Conservation (phyloP, 1,139 yeast genomes). For the Magnusiomyces suaveolens region DNA sequence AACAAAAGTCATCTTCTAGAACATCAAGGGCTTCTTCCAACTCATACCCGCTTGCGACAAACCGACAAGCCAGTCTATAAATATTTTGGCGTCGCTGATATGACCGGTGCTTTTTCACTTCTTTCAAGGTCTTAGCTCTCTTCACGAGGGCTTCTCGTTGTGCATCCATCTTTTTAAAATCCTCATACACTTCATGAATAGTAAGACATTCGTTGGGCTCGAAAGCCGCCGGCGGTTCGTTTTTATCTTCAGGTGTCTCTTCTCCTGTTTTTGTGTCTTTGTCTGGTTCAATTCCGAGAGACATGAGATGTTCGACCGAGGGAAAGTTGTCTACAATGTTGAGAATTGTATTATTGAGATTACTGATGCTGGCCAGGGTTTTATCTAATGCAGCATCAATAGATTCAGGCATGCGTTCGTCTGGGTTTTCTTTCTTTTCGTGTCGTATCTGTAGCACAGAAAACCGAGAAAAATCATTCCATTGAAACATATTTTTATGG, state of each 20-base stretch:
- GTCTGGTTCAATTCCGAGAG: background rate
- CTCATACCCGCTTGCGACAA: background rate
- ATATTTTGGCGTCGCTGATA: constrained; percentile 4
- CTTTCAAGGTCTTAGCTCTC: background rate
- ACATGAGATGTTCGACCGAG: background rate
- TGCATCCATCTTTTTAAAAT: background rate
- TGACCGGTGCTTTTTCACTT: background rate
- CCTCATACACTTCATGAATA: background rate
- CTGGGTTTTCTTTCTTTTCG: background rate
- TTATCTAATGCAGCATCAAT: background rate
- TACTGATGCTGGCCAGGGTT: background rate
- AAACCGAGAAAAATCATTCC: background rate
- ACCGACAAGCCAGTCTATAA: background rate
- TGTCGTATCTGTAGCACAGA: background rate
- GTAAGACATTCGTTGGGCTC: background rate
- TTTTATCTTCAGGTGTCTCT: background rate
- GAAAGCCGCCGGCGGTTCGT: background rate
- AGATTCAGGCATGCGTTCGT: background rate
- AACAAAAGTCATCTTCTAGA: background rate
- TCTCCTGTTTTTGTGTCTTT: background rate
- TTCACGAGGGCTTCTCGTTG: background rate
- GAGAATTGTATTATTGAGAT: background rate
- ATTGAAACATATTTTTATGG: background rate
- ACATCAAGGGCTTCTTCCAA: background rate
- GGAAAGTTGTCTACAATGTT: background rate